Evolutionary conservation across 306 rosid genomes (phyloP).

Genomic region (Pterocarpus santalinus): DNA sequence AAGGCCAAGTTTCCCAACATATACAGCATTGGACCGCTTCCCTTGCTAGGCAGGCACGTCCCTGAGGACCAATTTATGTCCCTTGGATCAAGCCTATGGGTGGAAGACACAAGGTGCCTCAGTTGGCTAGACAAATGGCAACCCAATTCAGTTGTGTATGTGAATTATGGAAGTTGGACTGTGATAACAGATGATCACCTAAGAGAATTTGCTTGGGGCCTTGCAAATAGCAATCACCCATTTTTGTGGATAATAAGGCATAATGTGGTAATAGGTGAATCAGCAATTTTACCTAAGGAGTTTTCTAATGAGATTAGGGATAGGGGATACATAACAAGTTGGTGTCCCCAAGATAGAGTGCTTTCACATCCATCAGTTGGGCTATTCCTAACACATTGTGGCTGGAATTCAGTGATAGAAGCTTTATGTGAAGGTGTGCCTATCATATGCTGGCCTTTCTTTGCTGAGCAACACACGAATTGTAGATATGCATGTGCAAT

Average conservation of each 20-base stretch:
- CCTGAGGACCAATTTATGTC: constrained; percentile 43
- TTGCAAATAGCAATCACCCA: constrained; percentile 55
- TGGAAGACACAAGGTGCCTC: constrained; percentile 53
- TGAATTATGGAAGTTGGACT: constrained; percentile 57
- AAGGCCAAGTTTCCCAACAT: constrained; percentile 51
- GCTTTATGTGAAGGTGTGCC: constrained; percentile 55
- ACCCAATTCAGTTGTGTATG: constrained; percentile 57
- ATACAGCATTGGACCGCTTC: constrained; percentile 59
- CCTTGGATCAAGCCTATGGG: constrained; percentile 50
- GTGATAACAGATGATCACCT: constrained; percentile 49
- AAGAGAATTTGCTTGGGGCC: constrained; percentile 64
- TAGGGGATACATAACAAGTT: constrained; percentile 53
- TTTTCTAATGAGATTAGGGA: constrained; percentile 53
- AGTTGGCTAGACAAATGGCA: constrained; percentile 54
- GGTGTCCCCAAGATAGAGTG: constrained; percentile 62
- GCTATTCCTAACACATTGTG: constrained; percentile 59
- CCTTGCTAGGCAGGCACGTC: constrained; percentile 41
- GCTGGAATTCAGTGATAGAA: constrained; percentile 65
- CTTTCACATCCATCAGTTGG: constrained; percentile 59
- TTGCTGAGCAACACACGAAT: constrained; percentile 61
- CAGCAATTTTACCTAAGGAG: constrained; percentile 38
- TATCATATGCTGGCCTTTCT: constrained; percentile 70
- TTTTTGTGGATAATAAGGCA: constrained; percentile 52
- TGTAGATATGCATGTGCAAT: constrained; percentile 53
- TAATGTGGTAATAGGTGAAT: constrained; percentile 41